Evolutionary conservation across 2,329 filamentous ascomycete species (phyloP).

Genomic region (Paraconiothyrium sp.): DNA sequence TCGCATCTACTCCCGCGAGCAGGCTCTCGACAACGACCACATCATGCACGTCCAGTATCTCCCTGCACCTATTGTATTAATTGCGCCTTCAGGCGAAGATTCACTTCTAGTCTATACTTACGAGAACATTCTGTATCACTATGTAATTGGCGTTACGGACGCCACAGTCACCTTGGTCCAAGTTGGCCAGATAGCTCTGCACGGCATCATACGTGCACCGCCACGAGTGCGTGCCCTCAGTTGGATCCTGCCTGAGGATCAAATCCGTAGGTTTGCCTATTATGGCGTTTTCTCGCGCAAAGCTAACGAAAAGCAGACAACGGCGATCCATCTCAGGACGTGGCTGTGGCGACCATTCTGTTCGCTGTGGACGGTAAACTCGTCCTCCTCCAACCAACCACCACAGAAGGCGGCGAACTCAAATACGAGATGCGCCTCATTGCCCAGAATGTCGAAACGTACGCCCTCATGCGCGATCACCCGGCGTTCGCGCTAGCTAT

Average conservation of each 20-base stretch:
- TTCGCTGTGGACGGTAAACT: constrained; percentile 98
- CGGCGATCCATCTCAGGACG: constrained; percentile 94
- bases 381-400: constrained; percentile 86
- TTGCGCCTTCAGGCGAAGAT: constrained; percentile 90
- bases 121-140: constrained; percentile 95
- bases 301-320: constrained; percentile 62
- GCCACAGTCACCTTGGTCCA: constrained; percentile 82
- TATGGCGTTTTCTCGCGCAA: background rate
- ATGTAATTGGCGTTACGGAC: constrained; percentile 78
- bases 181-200: constrained; percentile 97
- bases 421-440: constrained; percentile 99
- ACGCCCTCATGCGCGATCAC: constrained; percentile 90
- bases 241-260: constrained; percentile 93
- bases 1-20: constrained; percentile 91
- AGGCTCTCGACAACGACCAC: constrained; percentile 75
- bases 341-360: constrained; percentile 89
- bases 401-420: constrained; percentile 81
- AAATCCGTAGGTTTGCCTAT: constrained; percentile 67
- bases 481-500: constrained; percentile 60
- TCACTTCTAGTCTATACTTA: constrained; percentile 96
- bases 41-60: constrained; percentile 81
- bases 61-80: constrained; percentile 85
- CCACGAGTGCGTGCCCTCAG: constrained; percentile 91
- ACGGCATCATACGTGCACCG: constrained; percentile 94
- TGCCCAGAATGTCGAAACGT: constrained; percentile 95